Percentiles rank a stretch among this genome's conserved stretches.
These are phyloP conservation scores for Aspergillus mulundensis DNA, from an alignment of 495 filamentous ascomycete genomes.

Conservation along the genomic window DNA sequence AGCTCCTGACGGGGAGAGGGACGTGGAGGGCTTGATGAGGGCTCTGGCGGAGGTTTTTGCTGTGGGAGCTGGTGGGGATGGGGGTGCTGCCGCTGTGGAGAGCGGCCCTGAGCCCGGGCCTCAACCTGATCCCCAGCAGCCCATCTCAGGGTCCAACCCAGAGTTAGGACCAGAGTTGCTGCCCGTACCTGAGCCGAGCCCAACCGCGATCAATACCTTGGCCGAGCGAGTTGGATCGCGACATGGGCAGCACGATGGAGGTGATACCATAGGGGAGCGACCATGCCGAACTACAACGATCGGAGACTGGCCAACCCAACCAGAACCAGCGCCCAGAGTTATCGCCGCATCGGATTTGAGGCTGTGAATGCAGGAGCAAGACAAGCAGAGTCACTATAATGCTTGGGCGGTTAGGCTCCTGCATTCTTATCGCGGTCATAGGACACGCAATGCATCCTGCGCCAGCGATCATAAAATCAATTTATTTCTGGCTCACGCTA, in stretches of 20 bases:
- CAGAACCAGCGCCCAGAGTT: too few relatives aligned
- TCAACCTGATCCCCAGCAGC: neutral
- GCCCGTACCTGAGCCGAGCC: neutral
- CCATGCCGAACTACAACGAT: too few relatives aligned
- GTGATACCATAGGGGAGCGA: too few relatives aligned
- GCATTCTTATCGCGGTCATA: neutral
- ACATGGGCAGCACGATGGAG: too few relatives aligned
- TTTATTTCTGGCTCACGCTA: neutral
- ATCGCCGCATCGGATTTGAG: neutral
- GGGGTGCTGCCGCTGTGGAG: neutral
- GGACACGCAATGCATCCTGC: neutral
- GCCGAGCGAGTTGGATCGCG: too few relatives aligned
- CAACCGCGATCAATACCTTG: too few relatives aligned
- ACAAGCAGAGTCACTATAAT: neutral
- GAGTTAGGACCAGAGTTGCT: neutral
- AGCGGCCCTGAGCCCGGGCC: neutral
- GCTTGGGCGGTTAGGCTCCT: neutral
- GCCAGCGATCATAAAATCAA: neutral
- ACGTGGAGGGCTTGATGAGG: slow-evolving; percentile 61
- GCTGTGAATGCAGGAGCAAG: neutral
- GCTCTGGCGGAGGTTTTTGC: slow-evolving; percentile 55
- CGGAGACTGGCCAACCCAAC: too few relatives aligned
- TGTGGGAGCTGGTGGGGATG: neutral
- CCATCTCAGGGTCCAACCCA: neutral
- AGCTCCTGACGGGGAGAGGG: slow-evolving; percentile 52